A percentile compares a stretch with the other conserved stretches of the same genome.
Conservation (phyloP, 139 green algal species). For the Ettlia oleoabundans region DNA sequence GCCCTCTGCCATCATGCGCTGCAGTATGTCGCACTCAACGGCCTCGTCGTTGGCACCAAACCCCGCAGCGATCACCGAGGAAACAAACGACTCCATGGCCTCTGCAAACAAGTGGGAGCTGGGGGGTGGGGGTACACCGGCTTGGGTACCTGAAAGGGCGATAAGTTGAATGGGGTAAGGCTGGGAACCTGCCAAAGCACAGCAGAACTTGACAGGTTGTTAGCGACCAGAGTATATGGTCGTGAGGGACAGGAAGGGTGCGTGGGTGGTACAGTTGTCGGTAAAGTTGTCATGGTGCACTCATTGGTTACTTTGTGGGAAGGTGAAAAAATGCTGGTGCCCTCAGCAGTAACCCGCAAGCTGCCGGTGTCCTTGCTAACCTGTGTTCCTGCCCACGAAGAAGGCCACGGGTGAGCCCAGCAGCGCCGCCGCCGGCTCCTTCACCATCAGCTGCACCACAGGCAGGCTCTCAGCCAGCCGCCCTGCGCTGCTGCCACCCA, state of each 20-base stretch:
- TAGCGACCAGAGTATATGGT: background rate
- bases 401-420: conserved; percentile 54
- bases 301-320: no score
- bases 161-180: no score
- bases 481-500: conserved; percentile 16
- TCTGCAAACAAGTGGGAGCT: background rate
- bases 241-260: background rate
- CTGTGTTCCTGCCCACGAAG: conserved; percentile 50
- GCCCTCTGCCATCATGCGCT: conserved; percentile 41
- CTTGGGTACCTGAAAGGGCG: no score
- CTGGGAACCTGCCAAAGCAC: no score
- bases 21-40: conserved; percentile 51
- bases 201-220: background rate
- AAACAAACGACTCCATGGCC: conserved; percentile 48
- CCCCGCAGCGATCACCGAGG: conserved; percentile 30
- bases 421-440: conserved; percentile 65
- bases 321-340: background rate
- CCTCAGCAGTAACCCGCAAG: background rate
- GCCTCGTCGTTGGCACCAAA: conserved; percentile 53
- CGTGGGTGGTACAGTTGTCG: no score
- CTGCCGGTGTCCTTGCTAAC: background rate
- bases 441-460: conserved; percentile 64
- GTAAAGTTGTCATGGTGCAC: no score
- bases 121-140: background rate
- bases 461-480: conserved; percentile 38